Evolutionary conservation across 176 grass and related monocot species (phyloP), one percentile per base, ranked within the genome.

Genomic region (Zizania latifolia): DNA sequence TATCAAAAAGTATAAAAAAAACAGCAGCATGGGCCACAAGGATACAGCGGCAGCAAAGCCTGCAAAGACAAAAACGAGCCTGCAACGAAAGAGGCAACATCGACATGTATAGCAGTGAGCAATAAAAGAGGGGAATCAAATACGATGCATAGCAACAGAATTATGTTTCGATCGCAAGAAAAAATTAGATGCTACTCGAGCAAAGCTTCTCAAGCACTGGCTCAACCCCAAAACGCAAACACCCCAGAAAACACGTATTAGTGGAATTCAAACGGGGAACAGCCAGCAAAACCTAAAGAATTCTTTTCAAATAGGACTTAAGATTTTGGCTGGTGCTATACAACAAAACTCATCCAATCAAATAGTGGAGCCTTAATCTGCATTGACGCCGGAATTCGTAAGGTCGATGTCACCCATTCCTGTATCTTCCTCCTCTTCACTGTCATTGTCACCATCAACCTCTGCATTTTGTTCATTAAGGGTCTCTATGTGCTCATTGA

Each of bases 391-490:
- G 1, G 83, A 68, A 58, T 76, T 83, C 0, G 81, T 77, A n/a
- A 93, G 53, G 44, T 97, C 86, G 0, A 83, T 39, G 11, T 93
- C 86, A 0, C 94, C 94, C 94, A 97, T 97, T 82, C 94, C 94
- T 19, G 88, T 97, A 45, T 97, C 94, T 87, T 97, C 94, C 75
- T 94, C 92, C n/a, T 90, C 93, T 70, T 92, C 94, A 26, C 86
- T 93, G 28, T 87, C 94, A 66, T 78, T 86, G 8, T 97, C 94
- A 43, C 94, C 94, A 89, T 90, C 94, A 34, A 97, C 81, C 84
- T 97, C 94, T 0, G 86, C 81, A 4, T 93, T 97, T 77, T 86
- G 70, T 44, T 86, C 85, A 63, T 74, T 75, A 12, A 97, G 73
- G 32, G 86, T 92, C 50, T 90, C 91, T 80, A 97, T 89, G 21